phyloP scores from a whole-genome alignment of 2,329 filamentous ascomycete genomes.

The Scedosporium boydii region DNA sequence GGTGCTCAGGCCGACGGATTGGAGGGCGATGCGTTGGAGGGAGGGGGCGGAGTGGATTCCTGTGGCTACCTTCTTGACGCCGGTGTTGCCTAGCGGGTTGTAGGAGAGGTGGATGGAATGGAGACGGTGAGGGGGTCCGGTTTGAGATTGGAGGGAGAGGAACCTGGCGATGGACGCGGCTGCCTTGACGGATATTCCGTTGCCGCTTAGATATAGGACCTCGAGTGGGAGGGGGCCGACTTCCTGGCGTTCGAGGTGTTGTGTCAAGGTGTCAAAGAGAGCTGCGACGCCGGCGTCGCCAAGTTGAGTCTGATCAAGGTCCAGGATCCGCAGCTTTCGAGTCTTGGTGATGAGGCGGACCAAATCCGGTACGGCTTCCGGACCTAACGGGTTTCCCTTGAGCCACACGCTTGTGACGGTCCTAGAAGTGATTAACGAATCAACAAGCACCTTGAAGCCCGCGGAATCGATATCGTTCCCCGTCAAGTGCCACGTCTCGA shows the following conservation, averaged over 20 bases:
- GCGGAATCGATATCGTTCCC: slow-evolving; percentile 40
- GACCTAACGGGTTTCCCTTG: slow-evolving; percentile 41
- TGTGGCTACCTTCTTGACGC: slow-evolving; percentile 19
- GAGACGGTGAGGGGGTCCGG: slow-evolving; percentile 20
- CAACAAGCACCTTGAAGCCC: slow-evolving; percentile 30
- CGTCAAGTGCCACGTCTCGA: slow-evolving; percentile 46
- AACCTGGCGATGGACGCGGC: slow-evolving; percentile 22
- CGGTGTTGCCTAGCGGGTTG: slow-evolving; percentile 26
- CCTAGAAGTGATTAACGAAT: slow-evolving; percentile 26
- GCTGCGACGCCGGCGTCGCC: slow-evolving; percentile 34
- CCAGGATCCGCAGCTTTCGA: slow-evolving; percentile 35
- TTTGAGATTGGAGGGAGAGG: slow-evolving; percentile 11
- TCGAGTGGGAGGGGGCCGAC: slow-evolving; percentile 20
- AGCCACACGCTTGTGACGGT: slow-evolving; percentile 34
- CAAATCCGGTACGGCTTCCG: slow-evolving; percentile 27
- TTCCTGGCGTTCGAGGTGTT: slow-evolving; percentile 16
- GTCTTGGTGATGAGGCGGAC: slow-evolving; percentile 33
- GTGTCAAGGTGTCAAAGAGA: slow-evolving; percentile 29
- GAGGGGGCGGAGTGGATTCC: slow-evolving; percentile 21
- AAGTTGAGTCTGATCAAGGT: slow-evolving; percentile 44
- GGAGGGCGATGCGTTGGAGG: slow-evolving; percentile 27
- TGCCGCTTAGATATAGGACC: slow-evolving; percentile 27
- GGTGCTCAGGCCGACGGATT: slow-evolving; percentile 33
- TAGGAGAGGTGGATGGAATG: slow-evolving; percentile 26
- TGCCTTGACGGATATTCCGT: slow-evolving; percentile 21